These are phyloP conservation scores for Brassica napus DNA, from an alignment of 345 rosid species.

Conservation along the genomic window DNA sequence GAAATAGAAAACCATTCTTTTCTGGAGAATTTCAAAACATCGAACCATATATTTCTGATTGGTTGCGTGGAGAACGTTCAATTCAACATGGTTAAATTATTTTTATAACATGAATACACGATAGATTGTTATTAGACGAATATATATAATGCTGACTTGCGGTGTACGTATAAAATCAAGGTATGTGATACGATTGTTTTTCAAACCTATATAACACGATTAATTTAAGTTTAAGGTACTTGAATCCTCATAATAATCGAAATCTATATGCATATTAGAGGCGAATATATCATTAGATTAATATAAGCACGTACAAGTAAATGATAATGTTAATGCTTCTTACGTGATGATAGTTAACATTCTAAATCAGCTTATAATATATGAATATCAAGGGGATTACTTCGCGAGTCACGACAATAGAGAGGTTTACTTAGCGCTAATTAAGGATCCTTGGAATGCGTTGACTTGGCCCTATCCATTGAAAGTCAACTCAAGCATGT, in stretches of 20 bases:
- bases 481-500: slow-evolving; percentile 33
- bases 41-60: not conserved
- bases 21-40: not conserved
- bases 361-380: not conserved
- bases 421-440: slow-evolving; percentile 26
- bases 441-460: slow-evolving; percentile 18
- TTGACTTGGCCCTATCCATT: slow-evolving; percentile 19
- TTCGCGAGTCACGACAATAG: slow-evolving; percentile 18
- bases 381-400: not conserved
- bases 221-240: not conserved
- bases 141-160: slow-evolving; percentile 1
- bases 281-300: slow-evolving; percentile 2
- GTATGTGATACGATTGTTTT: not conserved
- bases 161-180: slow-evolving; percentile 10
- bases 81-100: not conserved
- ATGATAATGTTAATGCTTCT: not conserved
- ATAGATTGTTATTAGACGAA: not conserved
- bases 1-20: not conserved
- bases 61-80: not conserved
- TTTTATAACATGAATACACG: not conserved
- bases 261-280: not conserved
- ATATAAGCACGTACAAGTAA: not conserved
- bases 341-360: not conserved
- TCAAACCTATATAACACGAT: not conserved
- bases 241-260: not conserved